phyloP scores from a whole-genome alignment of 1,284 basidiomycete species.

The Microbotryum violaceum region DNA sequence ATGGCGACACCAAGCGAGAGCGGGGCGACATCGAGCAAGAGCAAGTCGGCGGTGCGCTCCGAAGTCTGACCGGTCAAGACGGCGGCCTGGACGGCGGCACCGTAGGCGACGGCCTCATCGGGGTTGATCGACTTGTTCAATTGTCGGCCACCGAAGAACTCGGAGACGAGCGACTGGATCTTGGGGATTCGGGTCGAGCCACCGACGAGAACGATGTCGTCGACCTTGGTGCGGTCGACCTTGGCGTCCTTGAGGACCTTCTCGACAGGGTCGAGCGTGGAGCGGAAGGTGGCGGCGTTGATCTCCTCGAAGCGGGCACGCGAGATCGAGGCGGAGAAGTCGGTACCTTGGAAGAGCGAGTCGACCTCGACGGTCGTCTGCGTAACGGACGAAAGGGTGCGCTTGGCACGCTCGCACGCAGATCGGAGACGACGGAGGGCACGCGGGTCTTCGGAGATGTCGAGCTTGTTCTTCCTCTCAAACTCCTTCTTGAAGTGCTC shows the following conservation, averaged over 20 bases:
- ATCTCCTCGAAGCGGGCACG: slow-evolving; percentile 99
- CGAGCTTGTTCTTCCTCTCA: slow-evolving; percentile 67
- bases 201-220: slow-evolving; percentile 98
- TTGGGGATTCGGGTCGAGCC: slow-evolving; percentile 99
- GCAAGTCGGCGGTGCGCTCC: slow-evolving; percentile 88
- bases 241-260: slow-evolving; percentile 99
- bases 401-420: slow-evolving; percentile 99
- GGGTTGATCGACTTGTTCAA: slow-evolving; percentile 82
- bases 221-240: slow-evolving; percentile 84
- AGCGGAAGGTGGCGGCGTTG: slow-evolving; percentile 88
- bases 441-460: slow-evolving; percentile 93
- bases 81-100: slow-evolving; percentile 94
- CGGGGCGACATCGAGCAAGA: slow-evolving; percentile 88
- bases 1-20: slow-evolving; percentile 96
- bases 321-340: slow-evolving; percentile 93
- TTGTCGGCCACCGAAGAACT: slow-evolving; percentile 94
- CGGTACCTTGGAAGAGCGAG: slow-evolving; percentile 77
- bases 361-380: slow-evolving; percentile 99
- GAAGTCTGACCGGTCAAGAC: slow-evolving; percentile 93
- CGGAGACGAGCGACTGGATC: slow-evolving; percentile 95
- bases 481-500: slow-evolving; percentile 67
- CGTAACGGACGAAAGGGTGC: slow-evolving; percentile 92
- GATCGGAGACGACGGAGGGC: slow-evolving; percentile 89
- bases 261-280: slow-evolving; percentile 95
- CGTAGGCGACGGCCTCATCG: slow-evolving; percentile 49